Evolutionary conservation across 129 eudicot genomes (phyloP).

Genomic region (Flaveria trinervia): DNA sequence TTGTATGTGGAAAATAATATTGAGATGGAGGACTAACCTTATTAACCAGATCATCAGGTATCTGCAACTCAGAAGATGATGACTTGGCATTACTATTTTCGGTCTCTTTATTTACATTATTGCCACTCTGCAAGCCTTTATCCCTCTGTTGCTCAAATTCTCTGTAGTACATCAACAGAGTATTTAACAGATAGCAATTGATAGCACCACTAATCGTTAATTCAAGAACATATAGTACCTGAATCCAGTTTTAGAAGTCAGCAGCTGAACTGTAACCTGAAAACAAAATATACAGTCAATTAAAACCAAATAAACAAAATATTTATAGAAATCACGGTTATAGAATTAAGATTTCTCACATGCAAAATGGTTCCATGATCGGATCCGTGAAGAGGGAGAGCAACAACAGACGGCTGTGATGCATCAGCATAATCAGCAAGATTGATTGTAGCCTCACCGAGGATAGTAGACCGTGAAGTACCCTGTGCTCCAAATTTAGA

Average conservation of each 20-base stretch:
- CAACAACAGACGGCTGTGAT: slow-evolving; percentile 60
- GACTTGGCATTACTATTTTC: slow-evolving; percentile 41
- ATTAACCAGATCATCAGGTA: slow-evolving; percentile 44
- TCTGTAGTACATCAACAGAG: slow-evolving; percentile 42
- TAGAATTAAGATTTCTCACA: slow-evolving; percentile 42
- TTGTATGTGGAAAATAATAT: neutral
- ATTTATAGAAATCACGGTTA: neutral
- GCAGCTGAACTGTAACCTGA: slow-evolving; percentile 93
- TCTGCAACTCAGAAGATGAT: slow-evolving; percentile 45
- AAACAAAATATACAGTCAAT: slow-evolving; percentile 25
- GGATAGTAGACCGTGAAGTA: slow-evolving; percentile 82
- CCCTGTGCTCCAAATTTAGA: slow-evolving; percentile 53
- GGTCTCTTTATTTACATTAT: slow-evolving; percentile 38
- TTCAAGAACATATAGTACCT: slow-evolving; percentile 50
- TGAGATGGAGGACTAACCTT: slow-evolving; percentile 46
- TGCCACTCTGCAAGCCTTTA: slow-evolving; percentile 68
- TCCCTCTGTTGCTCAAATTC: slow-evolving; percentile 99
- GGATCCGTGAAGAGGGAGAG: slow-evolving; percentile 85
- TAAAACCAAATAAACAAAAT: neutral
- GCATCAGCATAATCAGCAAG: slow-evolving; percentile 99
- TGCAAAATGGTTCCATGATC: slow-evolving; percentile 80
- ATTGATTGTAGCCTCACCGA: slow-evolving; percentile 90
- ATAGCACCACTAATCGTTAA: slow-evolving; percentile 2
- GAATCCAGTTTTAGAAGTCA: slow-evolving; percentile 96
- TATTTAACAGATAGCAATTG: slow-evolving; percentile 9